Evolutionary conservation across 164 flowering plant species (phyloP), one percentile per base, ranked within the genome.

Genomic region (Stephania yunnanensis): DNA sequence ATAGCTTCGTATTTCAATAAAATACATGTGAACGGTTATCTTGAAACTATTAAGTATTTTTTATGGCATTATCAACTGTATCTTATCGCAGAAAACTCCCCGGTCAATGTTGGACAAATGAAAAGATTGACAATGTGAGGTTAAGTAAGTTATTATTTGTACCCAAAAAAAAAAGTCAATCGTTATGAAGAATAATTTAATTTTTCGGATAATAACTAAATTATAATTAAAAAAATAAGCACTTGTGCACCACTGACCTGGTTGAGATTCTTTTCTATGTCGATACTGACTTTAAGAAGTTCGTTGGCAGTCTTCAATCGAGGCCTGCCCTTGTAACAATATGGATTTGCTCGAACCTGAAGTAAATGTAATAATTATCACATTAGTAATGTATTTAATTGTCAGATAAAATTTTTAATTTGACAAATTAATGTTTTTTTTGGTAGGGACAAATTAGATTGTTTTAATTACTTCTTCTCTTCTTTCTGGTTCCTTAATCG

Each of bases 311-410:
- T 94, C 74, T 80, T 85, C 86, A 94, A 78, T 13, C 98, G 92
- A 12, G 90, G 92, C 65, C 83, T 78, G 25, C 96, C 98, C 68
- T 90, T 91, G 89, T 94, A 94, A 83, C 96, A 94, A 45, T 84
- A 86, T 5, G 85, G 87, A 71, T 92, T 94, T 7, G 80, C 78
- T 8, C 95, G 84, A 30, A 92, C 71, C 97, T 93, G 86, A 11
- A 73, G 65, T 30, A 31, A 1, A 20, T 6, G 19, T 9, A 15
- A 0, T 36, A 36, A 36, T 4, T 2, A 4, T 36, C 42, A 36
- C 42, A 36, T 36, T 36, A 36, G 42, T 36, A 36, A 36, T 36
- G 42, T 36, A 0, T 36, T 36, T 36, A 36, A 36, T 36, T 36
- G 4, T 0, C 42, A 36, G 42, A 36, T 36, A 0, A 36, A 36